These are phyloP conservation scores for Rosa rugosa DNA, from an alignment of 306 rosid genomes.

Conservation along the genomic window DNA sequence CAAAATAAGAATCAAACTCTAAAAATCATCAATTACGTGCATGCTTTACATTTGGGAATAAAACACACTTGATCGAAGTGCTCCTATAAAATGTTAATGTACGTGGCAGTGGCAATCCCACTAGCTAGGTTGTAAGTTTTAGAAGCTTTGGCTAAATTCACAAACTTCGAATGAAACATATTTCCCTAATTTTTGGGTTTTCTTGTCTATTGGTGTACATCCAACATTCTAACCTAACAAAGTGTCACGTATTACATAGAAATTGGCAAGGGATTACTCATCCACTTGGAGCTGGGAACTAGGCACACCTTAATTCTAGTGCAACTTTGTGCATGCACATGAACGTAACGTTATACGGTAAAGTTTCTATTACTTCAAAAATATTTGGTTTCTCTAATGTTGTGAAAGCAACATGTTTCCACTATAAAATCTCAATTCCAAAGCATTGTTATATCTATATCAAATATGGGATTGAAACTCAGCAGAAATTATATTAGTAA, in stretches of 20 bases:
- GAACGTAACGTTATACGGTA: background rate
- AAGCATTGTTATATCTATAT: background rate
- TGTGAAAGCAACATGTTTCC: background rate
- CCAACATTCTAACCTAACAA: background rate
- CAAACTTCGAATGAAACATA: conserved; percentile 10
- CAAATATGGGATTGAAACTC: background rate
- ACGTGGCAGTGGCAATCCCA: background rate
- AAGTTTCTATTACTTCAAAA: background rate
- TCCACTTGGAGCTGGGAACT: background rate
- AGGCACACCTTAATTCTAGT: background rate
- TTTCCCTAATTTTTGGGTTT: conserved; percentile 4
- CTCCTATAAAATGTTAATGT: background rate
- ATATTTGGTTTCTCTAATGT: background rate
- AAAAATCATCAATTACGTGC: background rate
- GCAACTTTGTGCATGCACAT: conserved; percentile 7
- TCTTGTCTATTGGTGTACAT: background rate
- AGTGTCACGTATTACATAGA: background rate
- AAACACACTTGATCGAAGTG: background rate
- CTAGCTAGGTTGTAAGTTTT: background rate
- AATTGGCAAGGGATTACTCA: background rate
- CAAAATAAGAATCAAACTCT: background rate
- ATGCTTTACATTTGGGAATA: background rate
- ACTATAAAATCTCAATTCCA: background rate
- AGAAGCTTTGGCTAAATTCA: background rate
- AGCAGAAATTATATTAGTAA: too few species aligned